Evolutionary conservation across 129 eudicot species (phyloP).

Genomic region (Escallonia herrerae): DNA sequence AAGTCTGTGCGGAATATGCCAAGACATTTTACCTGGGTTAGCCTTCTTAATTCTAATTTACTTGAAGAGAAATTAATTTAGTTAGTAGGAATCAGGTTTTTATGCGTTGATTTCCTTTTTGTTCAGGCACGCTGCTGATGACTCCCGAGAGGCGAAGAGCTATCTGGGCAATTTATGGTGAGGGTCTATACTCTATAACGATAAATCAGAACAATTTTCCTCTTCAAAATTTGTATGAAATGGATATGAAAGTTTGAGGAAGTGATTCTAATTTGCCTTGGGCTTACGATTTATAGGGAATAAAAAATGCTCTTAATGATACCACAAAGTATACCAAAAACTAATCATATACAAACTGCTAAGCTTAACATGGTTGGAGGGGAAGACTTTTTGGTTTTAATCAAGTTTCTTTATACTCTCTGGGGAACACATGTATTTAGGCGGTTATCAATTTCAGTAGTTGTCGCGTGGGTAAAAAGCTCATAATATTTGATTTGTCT

Average conservation of each 20-base stretch:
- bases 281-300: background rate
- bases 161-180: constrained; percentile 99
- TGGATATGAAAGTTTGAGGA: background rate
- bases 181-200: constrained; percentile 16
- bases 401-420: background rate
- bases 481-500: background rate
- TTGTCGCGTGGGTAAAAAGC: background rate
- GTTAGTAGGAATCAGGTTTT: background rate
- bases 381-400: background rate
- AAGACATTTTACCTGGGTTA: constrained; percentile 96
- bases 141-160: constrained; percentile 90
- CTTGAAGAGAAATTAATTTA: constrained; percentile 14
- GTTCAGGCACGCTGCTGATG: constrained; percentile 86
- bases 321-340: background rate
- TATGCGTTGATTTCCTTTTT: constrained; percentile 3
- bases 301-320: too few relatives aligned
- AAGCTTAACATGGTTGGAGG: too few relatives aligned
- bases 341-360: background rate
- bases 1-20: constrained; percentile 99
- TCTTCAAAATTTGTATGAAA: background rate
- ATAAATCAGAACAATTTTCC: background rate
- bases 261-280: background rate
- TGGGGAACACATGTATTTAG: background rate
- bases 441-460: background rate
- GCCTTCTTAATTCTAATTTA: constrained; percentile 11